Evolutionary conservation across 2,329 filamentous ascomycete genomes (phyloP), one percentile per base, ranked within the genome.

Genomic region (Nigrospora sphaerica): DNA sequence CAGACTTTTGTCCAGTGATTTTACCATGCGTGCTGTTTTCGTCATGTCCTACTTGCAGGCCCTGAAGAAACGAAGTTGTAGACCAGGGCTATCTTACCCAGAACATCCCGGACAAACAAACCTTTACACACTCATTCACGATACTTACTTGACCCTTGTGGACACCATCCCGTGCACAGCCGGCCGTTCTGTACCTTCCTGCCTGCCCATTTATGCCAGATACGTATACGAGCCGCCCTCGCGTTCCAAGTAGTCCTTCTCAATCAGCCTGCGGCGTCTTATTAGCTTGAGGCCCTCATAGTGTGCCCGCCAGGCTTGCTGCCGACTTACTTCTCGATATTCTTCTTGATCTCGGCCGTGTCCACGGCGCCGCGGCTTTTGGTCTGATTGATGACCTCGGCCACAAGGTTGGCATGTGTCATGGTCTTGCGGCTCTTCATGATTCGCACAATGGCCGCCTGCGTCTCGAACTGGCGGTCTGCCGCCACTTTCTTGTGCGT

Each of bases 391-490:
- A 98, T 96, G 16, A 95, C 90, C 70, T 97, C 91, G 3, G 86
- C 83, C 17, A 97, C 86, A 23, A 98, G 71, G 63, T 95, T 86
- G n/a, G 81, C 75, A 62, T 97, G 92, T 5, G 80, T 81, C 67
- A 97, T 91, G 10, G 70, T 79, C 78, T 96, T 96, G 54, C 89
- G 78, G 53, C 84, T 86, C 80, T 98, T 98, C 87, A 98, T 91
- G 60, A 98, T 95, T 16, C 93, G 75, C 51, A 98, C 93, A 61
- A 98, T 95, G 1, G 93, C 92, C 1, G 93, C 93, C 66, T 98
- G 93, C 0, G 91, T 96, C 70, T 98, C 95, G 59, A 95, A 95
- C 60, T 95, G 89, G 43, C 93, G 75, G 62, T 98, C 93, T 44
- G 87, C 86, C 0, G 84, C 85, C 5, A 98, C 88, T 38, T 89